Conservation (phyloP, 169 alveolate species). For the Pseudocohnilembus persalinus region DNA sequence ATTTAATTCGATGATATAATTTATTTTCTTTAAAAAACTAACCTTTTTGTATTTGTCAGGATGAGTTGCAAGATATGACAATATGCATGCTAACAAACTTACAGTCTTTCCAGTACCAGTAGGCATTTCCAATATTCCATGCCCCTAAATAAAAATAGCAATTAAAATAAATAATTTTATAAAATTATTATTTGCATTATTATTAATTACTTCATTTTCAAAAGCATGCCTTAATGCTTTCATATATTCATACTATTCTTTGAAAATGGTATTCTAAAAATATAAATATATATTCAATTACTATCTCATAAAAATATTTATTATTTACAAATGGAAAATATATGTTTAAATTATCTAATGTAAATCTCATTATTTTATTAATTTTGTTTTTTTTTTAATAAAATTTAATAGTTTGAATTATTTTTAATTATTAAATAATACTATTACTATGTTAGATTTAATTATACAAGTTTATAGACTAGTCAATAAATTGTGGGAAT, state of each 20-base stretch:
- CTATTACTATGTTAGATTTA: background rate
- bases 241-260: conserved; percentile 95
- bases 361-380: conserved; percentile 56
- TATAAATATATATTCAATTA: too few species aligned
- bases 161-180: background rate
- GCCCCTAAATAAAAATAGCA: conserved; percentile 78
- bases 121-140: conserved; percentile 97
- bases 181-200: background rate
- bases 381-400: conserved; percentile 4
- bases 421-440: too few species aligned
- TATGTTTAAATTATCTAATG: conserved; percentile 90
- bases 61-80: conserved; percentile 89
- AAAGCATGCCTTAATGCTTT: conserved; percentile 85
- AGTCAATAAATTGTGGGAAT: too few species aligned
- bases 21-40: background rate
- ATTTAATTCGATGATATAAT: background rate
- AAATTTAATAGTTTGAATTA: too few species aligned
- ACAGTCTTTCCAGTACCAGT: conserved; percentile 99
- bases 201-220: conserved; percentile 46
- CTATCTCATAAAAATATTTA: too few species aligned
- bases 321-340: conserved; percentile 86
- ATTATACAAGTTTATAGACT: too few species aligned
- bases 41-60: conserved; percentile 67
- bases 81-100: conserved; percentile 91
- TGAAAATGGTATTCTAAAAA: conserved; percentile 92